Percentiles rank a stretch among this genome's conserved stretches.
Conservation (phyloP, 192 early-diverging fungal species). For the Helicostylum pulchrum region DNA sequence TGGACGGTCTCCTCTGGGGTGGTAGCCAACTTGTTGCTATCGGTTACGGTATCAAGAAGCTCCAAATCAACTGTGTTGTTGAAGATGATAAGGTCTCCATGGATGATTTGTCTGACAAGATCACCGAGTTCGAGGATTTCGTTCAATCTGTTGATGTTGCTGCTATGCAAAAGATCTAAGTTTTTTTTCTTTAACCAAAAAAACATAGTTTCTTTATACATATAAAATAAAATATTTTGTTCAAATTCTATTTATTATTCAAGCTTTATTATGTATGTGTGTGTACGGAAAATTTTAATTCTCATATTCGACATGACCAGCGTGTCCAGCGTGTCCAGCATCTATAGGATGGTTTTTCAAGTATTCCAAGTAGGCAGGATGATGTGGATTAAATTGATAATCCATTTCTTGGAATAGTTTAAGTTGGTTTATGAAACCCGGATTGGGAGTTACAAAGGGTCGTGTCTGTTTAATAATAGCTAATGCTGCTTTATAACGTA, state of each 20-base stretch:
- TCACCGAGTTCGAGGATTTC: constrained; percentile 76
- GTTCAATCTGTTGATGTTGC: constrained; percentile 91
- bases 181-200: too few relatives aligned
- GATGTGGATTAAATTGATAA: constrained; percentile 18
- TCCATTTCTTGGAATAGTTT: constrained; percentile 30
- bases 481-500: constrained; percentile 27
- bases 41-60: constrained; percentile 96
- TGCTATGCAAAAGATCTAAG: constrained; percentile 88
- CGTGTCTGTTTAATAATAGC: constrained; percentile 29
- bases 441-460: constrained; percentile 32
- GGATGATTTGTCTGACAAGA: constrained; percentile 82
- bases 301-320: constrained; percentile 25
- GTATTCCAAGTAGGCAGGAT: constrained; percentile 25
- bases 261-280: too few relatives aligned
- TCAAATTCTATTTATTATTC: too few relatives aligned
- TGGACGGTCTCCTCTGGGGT: constrained; percentile 94
- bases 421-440: constrained; percentile 34
- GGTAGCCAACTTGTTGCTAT: constrained; percentile 72
- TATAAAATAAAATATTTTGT: too few relatives aligned
- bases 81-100: constrained; percentile 90
- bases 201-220: too few relatives aligned
- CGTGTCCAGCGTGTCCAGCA: constrained; percentile 22
- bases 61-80: constrained; percentile 88
- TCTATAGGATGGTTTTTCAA: constrained; percentile 20
- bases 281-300: not conserved